Conservation (phyloP, 208 protist species). For the Trypanosoma cruzi region DNA sequence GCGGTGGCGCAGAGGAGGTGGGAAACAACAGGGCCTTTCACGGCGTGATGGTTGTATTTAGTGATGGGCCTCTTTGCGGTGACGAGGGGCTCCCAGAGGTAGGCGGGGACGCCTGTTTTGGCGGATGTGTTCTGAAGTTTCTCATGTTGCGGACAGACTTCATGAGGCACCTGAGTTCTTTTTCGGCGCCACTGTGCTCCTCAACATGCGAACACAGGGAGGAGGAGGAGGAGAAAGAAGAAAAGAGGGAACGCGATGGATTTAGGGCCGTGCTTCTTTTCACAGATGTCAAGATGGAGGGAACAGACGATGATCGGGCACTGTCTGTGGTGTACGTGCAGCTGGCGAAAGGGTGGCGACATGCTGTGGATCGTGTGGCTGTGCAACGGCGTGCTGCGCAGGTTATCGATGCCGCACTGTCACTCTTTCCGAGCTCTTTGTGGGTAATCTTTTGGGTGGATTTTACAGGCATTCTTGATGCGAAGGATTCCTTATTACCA, state of each 20-base stretch:
- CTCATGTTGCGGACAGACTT: conserved; percentile 12
- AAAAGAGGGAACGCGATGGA: not conserved
- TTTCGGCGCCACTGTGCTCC: not conserved
- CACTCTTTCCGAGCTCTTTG: conserved; percentile 3
- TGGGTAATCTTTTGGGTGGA: conserved; percentile 22
- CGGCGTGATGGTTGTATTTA: conserved; percentile 28
- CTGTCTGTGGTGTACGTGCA: conserved; percentile 29
- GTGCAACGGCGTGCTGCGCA: conserved; percentile 14
- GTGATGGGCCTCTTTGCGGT: not conserved
- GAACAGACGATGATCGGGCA: not conserved
- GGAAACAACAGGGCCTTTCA: not conserved
- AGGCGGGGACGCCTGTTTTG: not conserved
- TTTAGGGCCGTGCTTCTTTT: conserved; percentile 13
- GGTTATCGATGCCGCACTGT: conserved; percentile 11
- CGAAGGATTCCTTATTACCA: not conserved
- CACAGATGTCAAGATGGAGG: conserved; percentile 15
- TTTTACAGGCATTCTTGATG: conserved; percentile 26
- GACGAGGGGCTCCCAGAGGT: not conserved
- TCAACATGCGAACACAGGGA: not conserved
- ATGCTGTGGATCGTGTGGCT: conserved; percentile 5
- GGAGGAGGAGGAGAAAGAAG: not conserved
- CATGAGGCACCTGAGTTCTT: conserved; percentile 2
- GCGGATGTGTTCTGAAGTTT: conserved; percentile 19
- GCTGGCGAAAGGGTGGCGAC: not conserved
- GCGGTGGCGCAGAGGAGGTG: not conserved